These are phyloP conservation scores for Magnolia changhungtana DNA, from an alignment of 164 flowering plant genomes.

Conservation along the genomic window DNA sequence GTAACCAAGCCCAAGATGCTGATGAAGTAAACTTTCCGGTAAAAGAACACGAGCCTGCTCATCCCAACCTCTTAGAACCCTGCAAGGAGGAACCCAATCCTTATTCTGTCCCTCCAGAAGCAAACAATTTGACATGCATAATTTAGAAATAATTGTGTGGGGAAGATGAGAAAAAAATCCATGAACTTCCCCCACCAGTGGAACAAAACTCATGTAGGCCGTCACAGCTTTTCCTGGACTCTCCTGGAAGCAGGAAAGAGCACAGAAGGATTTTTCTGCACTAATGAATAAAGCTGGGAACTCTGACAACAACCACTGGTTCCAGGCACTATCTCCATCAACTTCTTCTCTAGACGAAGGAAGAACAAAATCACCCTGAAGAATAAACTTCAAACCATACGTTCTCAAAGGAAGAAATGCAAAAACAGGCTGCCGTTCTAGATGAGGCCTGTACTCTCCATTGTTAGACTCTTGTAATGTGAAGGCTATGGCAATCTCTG, in stretches of 20 bases:
- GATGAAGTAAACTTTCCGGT: slow-evolving; percentile 55
- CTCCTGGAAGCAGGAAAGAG: slow-evolving; percentile 63
- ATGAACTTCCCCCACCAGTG: slow-evolving; percentile 92
- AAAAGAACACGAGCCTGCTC: slow-evolving; percentile 54
- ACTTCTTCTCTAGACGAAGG: slow-evolving; percentile 99
- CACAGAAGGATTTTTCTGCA: slow-evolving; percentile 72
- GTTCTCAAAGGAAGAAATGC: slow-evolving; percentile 92
- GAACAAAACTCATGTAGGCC: slow-evolving; percentile 86
- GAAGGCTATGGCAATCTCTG: slow-evolving; percentile 89
- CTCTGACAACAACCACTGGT: slow-evolving; percentile 88
- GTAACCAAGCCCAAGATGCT: slow-evolving; percentile 83
- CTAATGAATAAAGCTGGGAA: slow-evolving; percentile 74
- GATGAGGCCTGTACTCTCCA: slow-evolving; percentile 46
- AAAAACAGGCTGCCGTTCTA: slow-evolving; percentile 86
- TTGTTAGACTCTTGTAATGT: slow-evolving; percentile 53
- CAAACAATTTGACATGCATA: slow-evolving; percentile 74
- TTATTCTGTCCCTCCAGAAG: slow-evolving; percentile 60
- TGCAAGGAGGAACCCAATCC: slow-evolving; percentile 89
- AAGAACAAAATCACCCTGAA: slow-evolving; percentile 93
- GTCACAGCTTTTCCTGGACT: slow-evolving; percentile 73
- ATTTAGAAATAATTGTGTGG: slow-evolving; percentile 67
- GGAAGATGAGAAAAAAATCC: slow-evolving; percentile 92
- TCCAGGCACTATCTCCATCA: slow-evolving; percentile 91
- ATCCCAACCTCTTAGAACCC: slow-evolving; percentile 78
- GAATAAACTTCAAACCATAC: slow-evolving; percentile 89